A percentile compares a stretch with the other conserved stretches of the same genome.
Conservation (phyloP, 345 rosid species). For the Dipteronia dyeriana region DNA sequence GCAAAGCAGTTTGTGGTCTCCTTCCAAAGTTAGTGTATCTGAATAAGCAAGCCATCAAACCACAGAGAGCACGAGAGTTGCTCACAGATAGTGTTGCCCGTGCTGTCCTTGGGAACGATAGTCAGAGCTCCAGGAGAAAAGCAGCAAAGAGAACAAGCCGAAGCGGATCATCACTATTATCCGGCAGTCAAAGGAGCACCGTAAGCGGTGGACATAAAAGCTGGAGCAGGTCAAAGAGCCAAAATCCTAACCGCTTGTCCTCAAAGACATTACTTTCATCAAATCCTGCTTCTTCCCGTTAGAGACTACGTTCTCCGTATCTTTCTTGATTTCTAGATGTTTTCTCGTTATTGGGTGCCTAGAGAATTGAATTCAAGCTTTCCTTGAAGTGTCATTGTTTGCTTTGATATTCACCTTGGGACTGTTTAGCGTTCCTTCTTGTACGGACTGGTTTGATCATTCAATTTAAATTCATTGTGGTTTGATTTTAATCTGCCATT, state of each 20-base stretch:
- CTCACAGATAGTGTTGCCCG: conserved; percentile 72
- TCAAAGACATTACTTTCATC: conserved; percentile 22
- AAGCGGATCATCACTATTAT: conserved; percentile 32
- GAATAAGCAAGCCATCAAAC: conserved; percentile 82
- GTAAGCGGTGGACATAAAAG: conserved; percentile 27
- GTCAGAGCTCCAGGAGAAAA: conserved; percentile 41
- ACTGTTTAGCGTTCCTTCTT: not conserved
- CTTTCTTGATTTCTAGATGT: not conserved
- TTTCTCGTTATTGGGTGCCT: conserved; percentile 9
- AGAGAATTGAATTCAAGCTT: not conserved
- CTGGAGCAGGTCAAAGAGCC: conserved; percentile 40
- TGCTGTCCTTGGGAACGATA: conserved; percentile 66
- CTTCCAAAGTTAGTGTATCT: conserved; percentile 78
- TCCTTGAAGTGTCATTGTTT: not conserved
- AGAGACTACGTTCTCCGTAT: not conserved
- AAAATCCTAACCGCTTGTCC: conserved; percentile 29
- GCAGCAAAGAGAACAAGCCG: conserved; percentile 36
- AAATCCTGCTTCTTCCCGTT: conserved; percentile 30
- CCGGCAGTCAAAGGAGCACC: conserved; percentile 33
- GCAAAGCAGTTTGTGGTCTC: conserved; percentile 68
- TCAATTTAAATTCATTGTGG: conserved; percentile 2
- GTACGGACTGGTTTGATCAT: conserved; percentile 6
- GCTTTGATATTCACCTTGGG: not conserved
- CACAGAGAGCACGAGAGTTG: conserved; percentile 69
- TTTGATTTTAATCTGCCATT: not conserved